Conservation (phyloP, 192 early-diverging fungal species). For the Coemansia sp. region DNA sequence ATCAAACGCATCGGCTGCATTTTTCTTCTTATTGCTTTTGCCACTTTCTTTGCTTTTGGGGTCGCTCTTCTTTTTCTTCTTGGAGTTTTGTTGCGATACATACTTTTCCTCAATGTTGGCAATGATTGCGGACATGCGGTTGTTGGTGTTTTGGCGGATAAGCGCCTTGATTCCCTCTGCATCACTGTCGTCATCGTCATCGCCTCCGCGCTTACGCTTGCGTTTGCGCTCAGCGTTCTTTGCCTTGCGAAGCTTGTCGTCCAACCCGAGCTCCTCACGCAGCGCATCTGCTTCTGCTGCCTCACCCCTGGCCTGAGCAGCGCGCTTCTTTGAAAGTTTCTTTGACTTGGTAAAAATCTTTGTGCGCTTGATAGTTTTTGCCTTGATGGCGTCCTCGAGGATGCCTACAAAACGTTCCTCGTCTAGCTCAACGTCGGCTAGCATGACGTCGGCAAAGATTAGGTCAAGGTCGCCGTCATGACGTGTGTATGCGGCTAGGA, state of each 20-base stretch:
- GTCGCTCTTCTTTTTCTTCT: conserved; percentile 11
- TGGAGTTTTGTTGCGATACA: conserved; percentile 15
- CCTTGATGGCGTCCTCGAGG: conserved; percentile 65
- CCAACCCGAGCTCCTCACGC: conserved; percentile 60
- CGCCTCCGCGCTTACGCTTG: conserved; percentile 19
- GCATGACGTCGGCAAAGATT: conserved; percentile 64
- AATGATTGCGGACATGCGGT: conserved; percentile 59
- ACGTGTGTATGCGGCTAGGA: conserved; percentile 64
- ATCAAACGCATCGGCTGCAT: not conserved
- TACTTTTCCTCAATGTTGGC: conserved; percentile 62
- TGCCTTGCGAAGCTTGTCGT: conserved; percentile 57
- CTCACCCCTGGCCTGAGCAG: conserved; percentile 59
- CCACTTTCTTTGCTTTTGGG: conserved; percentile 13
- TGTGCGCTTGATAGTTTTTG: conserved; percentile 55
- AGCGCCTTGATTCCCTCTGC: conserved; percentile 56
- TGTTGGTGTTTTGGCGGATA: conserved; percentile 54
- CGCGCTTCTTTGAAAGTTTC: conserved; percentile 55
- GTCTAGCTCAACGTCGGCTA: conserved; percentile 62
- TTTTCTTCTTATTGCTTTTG: conserved; percentile 1
- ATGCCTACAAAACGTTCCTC: conserved; percentile 61
- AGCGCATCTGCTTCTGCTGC: conserved; percentile 62
- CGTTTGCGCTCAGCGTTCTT: conserved; percentile 44
- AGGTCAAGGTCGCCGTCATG: conserved; percentile 70
- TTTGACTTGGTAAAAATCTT: conserved; percentile 59
- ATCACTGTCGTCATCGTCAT: conserved; percentile 30